Base-by-base conservation (phyloP, 805 yeast species). In the Nakazawaea ernobii region DNA sequence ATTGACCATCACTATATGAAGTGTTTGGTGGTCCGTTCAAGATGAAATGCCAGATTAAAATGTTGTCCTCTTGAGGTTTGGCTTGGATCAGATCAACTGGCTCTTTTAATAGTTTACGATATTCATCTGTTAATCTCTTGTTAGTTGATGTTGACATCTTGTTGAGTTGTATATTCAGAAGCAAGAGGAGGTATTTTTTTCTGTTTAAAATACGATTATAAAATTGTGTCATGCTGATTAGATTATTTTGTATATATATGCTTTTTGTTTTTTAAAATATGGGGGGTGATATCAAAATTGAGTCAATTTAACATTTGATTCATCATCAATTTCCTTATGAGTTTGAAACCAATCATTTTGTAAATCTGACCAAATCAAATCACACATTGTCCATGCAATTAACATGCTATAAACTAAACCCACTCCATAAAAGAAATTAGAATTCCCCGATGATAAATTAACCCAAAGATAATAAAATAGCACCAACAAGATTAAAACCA, bases 381-480 rank as follows among this genome's bases (percentile, higher is more conserved):
- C 98, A 43, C 44, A 37, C 15, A 48, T 42, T 1, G 50, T 43
- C 43, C 44, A 48, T 8, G 46, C 50, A 38, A 84, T 74, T 14
- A 90, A 58, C 2, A 87, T 70, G 0, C 86, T 82, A 63, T 89
- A 84, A 2, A 84, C 86, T 49, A 94, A 73, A 3, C 94, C 88
- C 57, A 94, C 86, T 35, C 98, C 97, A 68, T 92, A 94, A 69
- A 90, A 94, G 70, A 94, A 94, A 65, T 94, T 94, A 45, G 97
- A 83, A 67, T 94, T 94, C 27, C 99, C 99, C 30, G 94, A 88
- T 11, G 97, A 97, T 49, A 88, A 72, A 49, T 84, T 85, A 55
- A 92, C 87, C 99, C 99, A 94, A 50, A 94, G 76, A 63, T 89
- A 89, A 68, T 90, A 90, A 62, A 92, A 94, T 8, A 88, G 81